Base-by-base conservation (phyloP, 306 rosid genomes). In the Hippophae gyantsensis region DNA sequence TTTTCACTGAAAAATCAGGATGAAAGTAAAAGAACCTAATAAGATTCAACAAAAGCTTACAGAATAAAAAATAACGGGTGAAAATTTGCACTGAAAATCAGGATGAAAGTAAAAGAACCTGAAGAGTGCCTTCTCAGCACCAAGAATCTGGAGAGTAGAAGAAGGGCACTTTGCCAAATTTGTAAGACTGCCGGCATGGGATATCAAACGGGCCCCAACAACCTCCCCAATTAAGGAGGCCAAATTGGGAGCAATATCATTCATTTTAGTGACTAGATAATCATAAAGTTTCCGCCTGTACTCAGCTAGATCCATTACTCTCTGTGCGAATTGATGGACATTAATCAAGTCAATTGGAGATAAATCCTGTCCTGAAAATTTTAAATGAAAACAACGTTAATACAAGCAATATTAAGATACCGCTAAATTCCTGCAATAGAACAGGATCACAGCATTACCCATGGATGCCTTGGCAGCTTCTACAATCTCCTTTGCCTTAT, bases 391-490 rank as follows among this genome's bases (percentile, higher is more conserved):
- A 69, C 42, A 50, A 61, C 1, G 5, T 32, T 32, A 32, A 32
- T 4, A 32, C 5, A 32, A 10, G 27, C 11, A 32, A 32, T 60
- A 32, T 52, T 40, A 11, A 38, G 13, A 50, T 57, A 47, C 14
- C 26, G 60, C 12, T 48, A 51, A n/a, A 59, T 42, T 46, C 2
- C 52, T 3, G 52, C 56, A 41, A 13, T 1, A 47, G 7, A 6
- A 41, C 32, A 43, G 3, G 18, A 40, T 9, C 38, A 32, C 38
- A 47, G 45, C 12, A 47, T 48, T 84, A 92, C 99, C 99, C 99
- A 92, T 92, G 76, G 99, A 92, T 52, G 96, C 95, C 72, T 92
- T 92, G 74, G 99, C 96, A 45, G 99, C 99, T 80, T 88, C 96
- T 38, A 92, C 84, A 75, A 92, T 88, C 82, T 85, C 99, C 73